phyloP scores from a whole-genome alignment of 139 green algal genomes.

The Microglena sp. region DNA sequence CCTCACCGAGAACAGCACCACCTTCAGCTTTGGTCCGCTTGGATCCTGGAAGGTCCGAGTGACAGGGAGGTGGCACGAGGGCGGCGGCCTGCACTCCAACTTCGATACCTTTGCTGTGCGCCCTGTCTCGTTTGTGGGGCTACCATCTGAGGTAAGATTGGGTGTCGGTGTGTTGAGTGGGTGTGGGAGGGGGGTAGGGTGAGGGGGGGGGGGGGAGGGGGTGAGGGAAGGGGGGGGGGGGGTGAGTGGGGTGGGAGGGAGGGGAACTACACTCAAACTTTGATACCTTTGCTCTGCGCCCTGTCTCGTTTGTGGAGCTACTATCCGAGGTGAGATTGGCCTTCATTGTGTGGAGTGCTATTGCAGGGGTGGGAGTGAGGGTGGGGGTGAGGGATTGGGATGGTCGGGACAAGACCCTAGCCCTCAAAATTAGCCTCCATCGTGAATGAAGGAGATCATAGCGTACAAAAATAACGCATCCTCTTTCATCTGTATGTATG shows the following conservation, averaged over 20 bases:
- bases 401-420: too few species aligned
- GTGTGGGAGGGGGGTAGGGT: too few species aligned
- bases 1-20: conserved; percentile 18
- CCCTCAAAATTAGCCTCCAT: too few species aligned
- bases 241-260: too few species aligned
- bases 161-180: neutral
- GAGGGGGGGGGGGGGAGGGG: too few species aligned
- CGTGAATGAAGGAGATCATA: too few species aligned
- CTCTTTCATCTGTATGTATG: too few species aligned
- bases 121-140: conserved; percentile 20
- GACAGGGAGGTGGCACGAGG: conserved; percentile 19
- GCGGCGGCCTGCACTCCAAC: conserved; percentile 15
- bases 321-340: neutral
- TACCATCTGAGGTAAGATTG: conserved; percentile 6
- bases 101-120: conserved; percentile 23
- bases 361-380: too few species aligned
- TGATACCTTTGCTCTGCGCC: conserved; percentile 19
- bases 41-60: conserved; percentile 21
- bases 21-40: conserved; percentile 20
- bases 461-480: too few species aligned
- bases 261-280: conserved; percentile 19
- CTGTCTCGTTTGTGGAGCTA: conserved; percentile 19
- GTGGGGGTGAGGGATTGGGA: too few species aligned
- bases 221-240: too few species aligned
- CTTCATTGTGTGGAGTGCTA: neutral